Evolutionary conservation across 83 land plant species (phyloP), one percentile per base, ranked within the genome.

Genomic region (Picea abies): DNA sequence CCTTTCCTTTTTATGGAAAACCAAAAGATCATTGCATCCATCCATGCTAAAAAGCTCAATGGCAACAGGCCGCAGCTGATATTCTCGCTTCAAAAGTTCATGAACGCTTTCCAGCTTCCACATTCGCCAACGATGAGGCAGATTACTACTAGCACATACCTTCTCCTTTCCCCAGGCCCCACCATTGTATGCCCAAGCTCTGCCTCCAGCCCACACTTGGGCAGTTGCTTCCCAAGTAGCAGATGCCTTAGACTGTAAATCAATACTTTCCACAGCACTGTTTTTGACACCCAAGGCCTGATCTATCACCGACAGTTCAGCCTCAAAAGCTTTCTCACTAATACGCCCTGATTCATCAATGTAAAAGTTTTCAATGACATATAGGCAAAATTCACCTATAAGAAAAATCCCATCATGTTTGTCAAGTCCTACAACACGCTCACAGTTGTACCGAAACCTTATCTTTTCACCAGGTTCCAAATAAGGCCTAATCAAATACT

Each of bases 101-200:
- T 98, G 98, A 65, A 98, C 95, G 89, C 95, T 94, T 71, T 96
- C 91, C 84, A 98, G 88, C 89, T 98, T 98, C 99, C 99, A 98
- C 97, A 93, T 98, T 60, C 87, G 93, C 99, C 99, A 98, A 11
- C 86, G 87, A 84, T 98, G 99, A 63, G 91, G 93, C 88, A 98
- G 76, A 79, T 88, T 92, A 84, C 94, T 87, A 86, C 89, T 84
- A 67, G 58, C 83, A 72, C 85, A 82, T 4, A 95, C 92, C 80
- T 91, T 96, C 84, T 98, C 99, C 88, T 94, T 96, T 61, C 99
- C 99, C 99, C 97, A 96, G 66, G 98, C 99, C 84, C 99, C 99
- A 77, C 99, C 99, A 91, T 87, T 88, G 41, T 93, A 96, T 52
- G 99, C 99, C 99, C 99, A 98, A 39, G 97, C 99, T 82, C 94